These are phyloP conservation scores for Aphanomyces cochlioides DNA, from an alignment of 352 stramenopile genomes.

Conservation along the genomic window DNA sequence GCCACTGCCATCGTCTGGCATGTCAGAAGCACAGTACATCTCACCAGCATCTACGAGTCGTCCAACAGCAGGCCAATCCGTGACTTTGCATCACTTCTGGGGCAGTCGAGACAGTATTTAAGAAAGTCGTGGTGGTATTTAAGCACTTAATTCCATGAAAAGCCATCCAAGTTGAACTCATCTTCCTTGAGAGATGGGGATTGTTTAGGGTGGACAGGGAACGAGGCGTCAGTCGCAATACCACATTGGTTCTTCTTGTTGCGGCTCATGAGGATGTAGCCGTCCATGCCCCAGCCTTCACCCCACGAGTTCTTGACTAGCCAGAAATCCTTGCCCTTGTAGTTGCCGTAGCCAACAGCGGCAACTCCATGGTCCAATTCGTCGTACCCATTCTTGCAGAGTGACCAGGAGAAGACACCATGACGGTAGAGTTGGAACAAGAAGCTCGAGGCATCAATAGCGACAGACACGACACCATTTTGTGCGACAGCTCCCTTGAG, in stretches of 20 bases:
- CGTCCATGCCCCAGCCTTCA: constrained; percentile 79
- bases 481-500: constrained; percentile 85
- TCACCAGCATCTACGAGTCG: background rate
- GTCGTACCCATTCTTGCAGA: constrained; percentile 40
- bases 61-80: background rate
- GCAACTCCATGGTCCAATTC: constrained; percentile 93
- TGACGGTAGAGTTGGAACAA: constrained; percentile 77
- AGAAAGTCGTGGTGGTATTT: background rate
- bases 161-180: background rate
- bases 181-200: constrained; percentile 22
- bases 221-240: constrained; percentile 86
- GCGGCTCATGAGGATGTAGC: constrained; percentile 81
- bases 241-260: constrained; percentile 91
- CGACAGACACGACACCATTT: constrained; percentile 79
- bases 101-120: background rate
- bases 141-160: background rate
- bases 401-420: constrained; percentile 55
- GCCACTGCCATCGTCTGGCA: background rate
- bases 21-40: background rate
- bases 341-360: constrained; percentile 89
- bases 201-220: constrained; percentile 48
- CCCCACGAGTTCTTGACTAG: constrained; percentile 94
- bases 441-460: constrained; percentile 80
- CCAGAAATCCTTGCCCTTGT: constrained; percentile 90
- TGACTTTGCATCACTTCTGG: constrained; percentile 21